Evolutionary conservation across 305 asterid genomes (phyloP), one percentile per base, ranked within the genome.

Genomic region (Solanum chacoense): DNA sequence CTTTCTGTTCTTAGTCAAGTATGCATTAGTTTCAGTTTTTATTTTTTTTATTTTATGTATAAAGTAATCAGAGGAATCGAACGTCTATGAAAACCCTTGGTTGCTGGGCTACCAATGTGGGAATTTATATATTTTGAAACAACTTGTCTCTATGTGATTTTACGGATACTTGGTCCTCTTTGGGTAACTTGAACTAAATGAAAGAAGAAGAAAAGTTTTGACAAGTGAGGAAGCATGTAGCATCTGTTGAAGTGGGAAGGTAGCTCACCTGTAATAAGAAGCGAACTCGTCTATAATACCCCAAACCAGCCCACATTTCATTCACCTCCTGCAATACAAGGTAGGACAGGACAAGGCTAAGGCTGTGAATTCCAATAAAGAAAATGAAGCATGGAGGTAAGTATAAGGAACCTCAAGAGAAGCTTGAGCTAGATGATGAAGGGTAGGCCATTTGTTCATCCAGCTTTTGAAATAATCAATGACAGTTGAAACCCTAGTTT

Each of bases 301-400:
- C 99, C 95, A 97, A 92, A 67, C 99, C 99, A 9, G 99, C 99
- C 99, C 99, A 97, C 96, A 95, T 93, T 91, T 96, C 99, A 91
- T 97, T 97, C 92, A 97, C 99, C 93, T 96, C 99, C 99, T 97
- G 94, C 93, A 86, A 88, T 97, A 94, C 93, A 87, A 88, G 78
- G 69, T 28, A 81, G 38, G 71, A 36, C 28, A 63, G 38, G 71
- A 36, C 71, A 63, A 63, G 71, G 88, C 74, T 38, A 8, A 45
- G 63, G 63, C 63, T 45, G 26, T 29, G 72, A 81, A 26, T 67
- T 31, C 65, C 65, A 89, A 73, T 18, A 36, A 50, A 55, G 26
- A 18, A 67, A 63, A 71, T 5, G 24, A 50, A 55, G 31, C 29
- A 63, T 69, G 75, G 34, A 26, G 35, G 76, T 59, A 86, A 14